These are phyloP conservation scores for Colletotrichum cordylinicola DNA, from an alignment of 2,329 filamentous ascomycete genomes.

Conservation along the genomic window DNA sequence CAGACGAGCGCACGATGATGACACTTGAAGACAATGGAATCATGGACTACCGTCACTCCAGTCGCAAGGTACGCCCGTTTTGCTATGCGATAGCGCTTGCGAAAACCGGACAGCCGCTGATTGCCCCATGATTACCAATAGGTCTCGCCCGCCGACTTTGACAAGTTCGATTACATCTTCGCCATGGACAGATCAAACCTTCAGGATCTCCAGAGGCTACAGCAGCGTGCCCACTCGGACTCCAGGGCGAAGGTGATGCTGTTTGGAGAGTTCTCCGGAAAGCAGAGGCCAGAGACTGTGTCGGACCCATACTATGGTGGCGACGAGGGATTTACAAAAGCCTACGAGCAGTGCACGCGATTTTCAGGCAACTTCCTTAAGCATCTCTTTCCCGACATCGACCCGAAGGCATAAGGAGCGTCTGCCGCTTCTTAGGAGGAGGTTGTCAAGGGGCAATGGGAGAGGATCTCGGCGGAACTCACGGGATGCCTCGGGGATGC, in stretches of 20 bases:
- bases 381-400: slow-evolving; percentile 54
- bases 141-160: slow-evolving; percentile 73
- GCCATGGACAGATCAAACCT: slow-evolving; percentile 93
- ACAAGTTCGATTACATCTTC: slow-evolving; percentile 89
- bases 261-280: slow-evolving; percentile 83
- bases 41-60: slow-evolving; percentile 76
- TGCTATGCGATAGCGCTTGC: background rate
- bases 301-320: slow-evolving; percentile 95
- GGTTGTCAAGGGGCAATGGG: background rate
- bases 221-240: slow-evolving; percentile 62
- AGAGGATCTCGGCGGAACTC: background rate
- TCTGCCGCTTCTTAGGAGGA: background rate
- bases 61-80: slow-evolving; percentile 69
- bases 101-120: background rate
- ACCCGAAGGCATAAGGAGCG: slow-evolving; percentile 14
- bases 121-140: slow-evolving; percentile 27
- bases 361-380: slow-evolving; percentile 81
- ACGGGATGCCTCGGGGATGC: background rate
- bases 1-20: slow-evolving; percentile 83
- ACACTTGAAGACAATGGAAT: slow-evolving; percentile 80
- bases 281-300: slow-evolving; percentile 70
- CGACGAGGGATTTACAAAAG: slow-evolving; percentile 77
- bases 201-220: slow-evolving; percentile 68
- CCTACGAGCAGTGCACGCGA: slow-evolving; percentile 82
- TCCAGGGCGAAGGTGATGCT: slow-evolving; percentile 74